These are phyloP conservation scores for Cordyceps militaris DNA, from an alignment of 2,329 filamentous ascomycete species.

Conservation along the genomic window DNA sequence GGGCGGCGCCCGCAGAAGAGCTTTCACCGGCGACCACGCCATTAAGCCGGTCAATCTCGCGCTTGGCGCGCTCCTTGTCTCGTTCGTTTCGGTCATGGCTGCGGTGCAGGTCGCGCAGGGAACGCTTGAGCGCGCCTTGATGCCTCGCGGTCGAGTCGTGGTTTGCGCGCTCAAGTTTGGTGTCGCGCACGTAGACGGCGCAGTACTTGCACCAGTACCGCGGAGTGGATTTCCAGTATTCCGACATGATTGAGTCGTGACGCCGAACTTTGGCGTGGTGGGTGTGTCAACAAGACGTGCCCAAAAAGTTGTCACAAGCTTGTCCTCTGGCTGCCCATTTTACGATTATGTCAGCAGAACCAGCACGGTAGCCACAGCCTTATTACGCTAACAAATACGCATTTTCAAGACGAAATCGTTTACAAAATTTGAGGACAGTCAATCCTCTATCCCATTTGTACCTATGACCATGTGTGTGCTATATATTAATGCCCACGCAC, in stretches of 20 bases:
- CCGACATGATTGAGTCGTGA: slow-evolving; percentile 58
- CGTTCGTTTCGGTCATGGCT: slow-evolving; percentile 72
- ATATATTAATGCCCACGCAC: slow-evolving; percentile 10
- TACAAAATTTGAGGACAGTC: background rate
- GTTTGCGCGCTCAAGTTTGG: slow-evolving; percentile 78
- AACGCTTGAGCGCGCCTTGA: slow-evolving; percentile 79
- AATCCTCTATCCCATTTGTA: slow-evolving; percentile 11
- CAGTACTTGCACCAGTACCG: slow-evolving; percentile 99
- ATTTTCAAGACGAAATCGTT: background rate
- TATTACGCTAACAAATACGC: background rate
- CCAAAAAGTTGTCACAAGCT: background rate
- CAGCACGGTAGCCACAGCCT: background rate
- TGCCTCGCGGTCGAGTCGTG: slow-evolving; percentile 84
- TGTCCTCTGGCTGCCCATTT: background rate
- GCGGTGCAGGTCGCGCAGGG: slow-evolving; percentile 81
- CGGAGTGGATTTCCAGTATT: slow-evolving; percentile 98
- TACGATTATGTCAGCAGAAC: slow-evolving; percentile 4
- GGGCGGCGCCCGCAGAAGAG: slow-evolving; percentile 20
- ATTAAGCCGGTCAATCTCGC: slow-evolving; percentile 80
- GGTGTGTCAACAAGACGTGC: background rate
- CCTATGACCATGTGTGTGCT: slow-evolving; percentile 13
- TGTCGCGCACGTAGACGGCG: slow-evolving; percentile 83
- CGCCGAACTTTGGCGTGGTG: background rate
- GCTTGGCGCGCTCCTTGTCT: slow-evolving; percentile 74
- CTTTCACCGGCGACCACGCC: slow-evolving; percentile 54